Evolutionary conservation across 176 grass and related monocot species (phyloP), one percentile per base, ranked within the genome.

Genomic region (Alopecurus myosuroides): DNA sequence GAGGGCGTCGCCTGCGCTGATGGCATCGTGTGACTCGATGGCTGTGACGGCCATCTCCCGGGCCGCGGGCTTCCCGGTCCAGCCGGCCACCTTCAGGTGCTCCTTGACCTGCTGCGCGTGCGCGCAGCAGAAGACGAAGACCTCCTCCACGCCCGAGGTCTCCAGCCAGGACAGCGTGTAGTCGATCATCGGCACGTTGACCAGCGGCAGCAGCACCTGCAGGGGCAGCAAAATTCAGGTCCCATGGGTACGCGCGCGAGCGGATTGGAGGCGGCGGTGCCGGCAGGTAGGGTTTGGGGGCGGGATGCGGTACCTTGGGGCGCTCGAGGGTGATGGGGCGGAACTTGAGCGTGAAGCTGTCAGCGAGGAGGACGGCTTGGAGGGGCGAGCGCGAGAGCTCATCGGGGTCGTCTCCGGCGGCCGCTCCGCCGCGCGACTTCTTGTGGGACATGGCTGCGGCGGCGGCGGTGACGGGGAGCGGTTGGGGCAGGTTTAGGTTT

Each of bases 81-180:
- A 96, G 4, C 93, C 84, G 2, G 93, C 84, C 74, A 57, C 90
- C 18, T 86, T 62, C 14, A 99, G 76, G 88, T 99, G 92, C 7
- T 89, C 88, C 90, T 92, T 99, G 45, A 99, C 90, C 86, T 96
- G 88, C 67, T 88, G 78, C 31, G 97, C 81, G 85, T 99, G 97
- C 64, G 97, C 81, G 20, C 84, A 89, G 86, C 93, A 99, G 62
- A 99, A 99, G 63, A 99, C 89, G 82, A 96, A 94, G 36, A 84
- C 90, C 82, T 99, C 97, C 60, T 99, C 89, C 80, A 89, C 97
- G 10, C 93, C 88, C 7, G 82, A 90, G 30, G 97, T 88, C 41
- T 96, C 97, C 28, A 99, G 94, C 97, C 97, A 99, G 5, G 88
- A 87, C 25, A 96, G 90, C 37, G 93, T 88, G 90, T 99, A 99